Evolutionary conservation across 352 stramenopile species (phyloP).

Genomic region (Pythium plurisporium): DNA sequence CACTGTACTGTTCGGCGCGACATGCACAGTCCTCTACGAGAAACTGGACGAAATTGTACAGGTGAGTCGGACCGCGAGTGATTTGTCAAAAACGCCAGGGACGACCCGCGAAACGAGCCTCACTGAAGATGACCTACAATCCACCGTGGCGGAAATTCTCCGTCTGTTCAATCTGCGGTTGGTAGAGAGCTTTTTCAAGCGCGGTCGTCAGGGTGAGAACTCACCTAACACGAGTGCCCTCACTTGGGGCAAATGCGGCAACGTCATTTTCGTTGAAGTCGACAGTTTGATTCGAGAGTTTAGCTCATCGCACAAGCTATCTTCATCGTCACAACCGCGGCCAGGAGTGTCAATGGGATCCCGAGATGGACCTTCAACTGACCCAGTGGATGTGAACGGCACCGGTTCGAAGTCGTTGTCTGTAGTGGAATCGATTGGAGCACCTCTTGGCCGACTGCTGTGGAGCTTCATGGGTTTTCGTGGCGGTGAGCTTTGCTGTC

Average conservation of each 20-base stretch:
- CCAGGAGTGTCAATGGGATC: background rate
- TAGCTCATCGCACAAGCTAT: conserved; percentile 46
- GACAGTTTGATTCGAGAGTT: conserved; percentile 77
- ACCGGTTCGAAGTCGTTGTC: conserved; percentile 1
- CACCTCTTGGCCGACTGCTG: conserved; percentile 54
- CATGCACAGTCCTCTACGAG: conserved; percentile 73
- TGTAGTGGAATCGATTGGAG: conserved; percentile 49
- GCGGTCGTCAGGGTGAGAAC: conserved; percentile 21
- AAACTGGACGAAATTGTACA: conserved; percentile 81
- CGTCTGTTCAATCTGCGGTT: conserved; percentile 77
- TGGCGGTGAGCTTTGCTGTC: conserved; percentile 68
- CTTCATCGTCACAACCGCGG: conserved; percentile 17
- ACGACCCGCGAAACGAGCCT: conserved; percentile 12
- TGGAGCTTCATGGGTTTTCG: conserved; percentile 82
- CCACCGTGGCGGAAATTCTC: conserved; percentile 53
- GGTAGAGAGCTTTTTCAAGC: conserved; percentile 69
- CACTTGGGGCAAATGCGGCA: conserved; percentile 79
- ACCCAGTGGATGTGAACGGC: conserved; percentile 6
- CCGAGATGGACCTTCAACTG: no score
- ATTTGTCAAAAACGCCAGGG: conserved; percentile 1
- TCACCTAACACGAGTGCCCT: conserved; percentile 24
- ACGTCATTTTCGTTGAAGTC: conserved; percentile 80
- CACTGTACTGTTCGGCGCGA: conserved; percentile 63
- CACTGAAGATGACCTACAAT: conserved; percentile 57
- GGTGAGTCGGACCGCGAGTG: conserved; percentile 36